Evolutionary conservation across 2,329 filamentous ascomycete genomes (phyloP), one percentile per base, ranked within the genome.

Genomic region (Thelonectria olida): DNA sequence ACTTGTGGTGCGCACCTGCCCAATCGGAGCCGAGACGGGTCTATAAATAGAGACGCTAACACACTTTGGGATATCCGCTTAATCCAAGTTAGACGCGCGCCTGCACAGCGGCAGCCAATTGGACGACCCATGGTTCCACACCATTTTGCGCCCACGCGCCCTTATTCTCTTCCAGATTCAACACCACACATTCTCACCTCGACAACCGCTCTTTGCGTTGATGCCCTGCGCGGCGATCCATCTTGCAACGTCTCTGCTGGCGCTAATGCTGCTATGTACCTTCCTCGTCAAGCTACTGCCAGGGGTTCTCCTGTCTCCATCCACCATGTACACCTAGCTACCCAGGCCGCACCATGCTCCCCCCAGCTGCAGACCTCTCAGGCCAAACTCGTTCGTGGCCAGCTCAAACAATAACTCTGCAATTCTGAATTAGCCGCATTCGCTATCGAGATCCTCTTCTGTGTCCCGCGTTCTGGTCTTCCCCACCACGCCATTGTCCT

Each of bases 61-160:
- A 13, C 67, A 44, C 23, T 54, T 61, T 23, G 2, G 49, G 58
- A 23, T 3, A 52, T 52, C 61, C 69, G 67, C 64, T 58, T 64
- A 64, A 54, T 70, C 62, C 58, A 51, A 58, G 42, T 68, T 72
- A 69, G 49, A 72, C 69, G 69, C 69, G 69, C 69, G 69, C 67
- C 64, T 72, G 63, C 47, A 67, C 8, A 31, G 22, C 19, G 12
- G 4, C 23, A 9, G 54, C 65, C 69, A 69, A 72, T 72, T 54
- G 50, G 27, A 42, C 15, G 53, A n/a, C 47, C 22, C 25, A 34
- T 9, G 19, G 54, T 34, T 42, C 67, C 66, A 66, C 63, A 45
- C 44, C 55, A 52, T 19, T 49, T 63, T 54, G 48, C 44, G 39
- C 48, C 60, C 31, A 44, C 44, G 45, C 48, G 54, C 28, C 19